These are phyloP conservation scores for Psidium guajava DNA, from an alignment of 345 rosid species.

Conservation along the genomic window DNA sequence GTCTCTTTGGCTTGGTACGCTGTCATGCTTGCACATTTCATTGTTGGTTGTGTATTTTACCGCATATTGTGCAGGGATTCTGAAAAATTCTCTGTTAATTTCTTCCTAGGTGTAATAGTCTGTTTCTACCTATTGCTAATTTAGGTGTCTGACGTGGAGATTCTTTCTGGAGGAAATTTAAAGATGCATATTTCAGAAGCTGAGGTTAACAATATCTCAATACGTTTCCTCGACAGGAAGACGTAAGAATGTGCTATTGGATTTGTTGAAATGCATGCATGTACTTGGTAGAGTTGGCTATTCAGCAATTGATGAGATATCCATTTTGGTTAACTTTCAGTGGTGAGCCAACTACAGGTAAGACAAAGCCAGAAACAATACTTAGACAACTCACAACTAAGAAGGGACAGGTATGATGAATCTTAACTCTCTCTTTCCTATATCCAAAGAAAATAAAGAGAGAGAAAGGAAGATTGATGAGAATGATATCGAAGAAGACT, in stretches of 20 bases:
- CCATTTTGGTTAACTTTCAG: conserved; percentile 19
- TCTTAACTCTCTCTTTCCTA: neutral
- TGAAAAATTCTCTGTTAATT: neutral
- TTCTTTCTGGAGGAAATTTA: conserved; percentile 87
- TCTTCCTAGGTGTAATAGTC: neutral
- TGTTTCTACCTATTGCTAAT: neutral
- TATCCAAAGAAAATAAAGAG: neutral
- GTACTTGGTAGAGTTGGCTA: neutral
- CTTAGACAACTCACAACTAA: conserved; percentile 88
- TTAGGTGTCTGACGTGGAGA: conserved; percentile 82
- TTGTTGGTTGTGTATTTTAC: neutral
- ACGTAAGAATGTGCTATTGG: conserved; percentile 47
- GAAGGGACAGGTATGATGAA: conserved; percentile 71
- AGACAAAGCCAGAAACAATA: conserved; percentile 73
- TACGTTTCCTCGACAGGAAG: conserved; percentile 79
- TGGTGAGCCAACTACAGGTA: conserved; percentile 88
- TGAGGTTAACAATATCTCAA: conserved; percentile 80
- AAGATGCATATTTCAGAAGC: conserved; percentile 92
- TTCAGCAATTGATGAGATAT: neutral
- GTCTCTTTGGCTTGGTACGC: conserved; percentile 88
- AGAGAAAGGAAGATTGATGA: neutral
- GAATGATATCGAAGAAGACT: neutral
- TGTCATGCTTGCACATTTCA: neutral
- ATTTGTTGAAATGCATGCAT: neutral
- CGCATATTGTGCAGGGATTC: neutral